Percentiles rank a stretch among this genome's conserved stretches.
phyloP scores from a whole-genome alignment of 116 monocot species.

The Posidonia oceanica region DNA sequence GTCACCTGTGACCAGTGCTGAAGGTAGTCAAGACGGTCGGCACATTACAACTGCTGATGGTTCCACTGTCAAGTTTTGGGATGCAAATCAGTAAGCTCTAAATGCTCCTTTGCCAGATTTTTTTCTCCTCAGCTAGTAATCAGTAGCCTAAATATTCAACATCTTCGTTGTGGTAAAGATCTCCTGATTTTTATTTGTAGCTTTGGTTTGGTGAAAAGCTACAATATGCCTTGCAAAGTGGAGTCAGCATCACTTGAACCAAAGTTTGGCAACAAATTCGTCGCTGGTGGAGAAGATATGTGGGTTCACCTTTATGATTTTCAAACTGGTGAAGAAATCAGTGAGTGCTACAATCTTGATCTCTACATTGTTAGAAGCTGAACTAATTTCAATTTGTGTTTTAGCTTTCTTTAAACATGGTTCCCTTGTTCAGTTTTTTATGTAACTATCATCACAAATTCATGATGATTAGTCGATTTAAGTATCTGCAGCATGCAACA shows the following conservation, averaged over 20 bases:
- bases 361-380: not conserved
- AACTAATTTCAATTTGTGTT: not conserved
- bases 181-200: conserved; percentile 15
- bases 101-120: not conserved
- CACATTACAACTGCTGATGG: conserved; percentile 97
- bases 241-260: conserved; percentile 91
- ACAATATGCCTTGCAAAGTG: conserved; percentile 71
- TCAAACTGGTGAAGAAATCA: conserved; percentile 47
- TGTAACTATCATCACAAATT: not conserved
- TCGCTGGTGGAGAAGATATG: conserved; percentile 95
- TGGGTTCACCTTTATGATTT: conserved; percentile 88
- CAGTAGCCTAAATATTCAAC: not conserved
- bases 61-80: conserved; percentile 83
- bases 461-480: not conserved
- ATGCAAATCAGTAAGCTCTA: conserved; percentile 79
- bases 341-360: conserved; percentile 22
- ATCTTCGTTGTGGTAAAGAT: not conserved
- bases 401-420: not conserved
- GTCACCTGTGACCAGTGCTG: conserved; percentile 77
- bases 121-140: not conserved
- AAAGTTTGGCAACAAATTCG: conserved; percentile 50
- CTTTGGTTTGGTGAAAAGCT: conserved; percentile 77
- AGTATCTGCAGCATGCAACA: conserved; percentile 73
- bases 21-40: conserved; percentile 90
- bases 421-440: not conserved